A percentile compares a stretch with the other conserved stretches of the same genome.
These are phyloP conservation scores for Theileria parva DNA, from an alignment of 169 alveolate species.

Conservation along the genomic window DNA sequence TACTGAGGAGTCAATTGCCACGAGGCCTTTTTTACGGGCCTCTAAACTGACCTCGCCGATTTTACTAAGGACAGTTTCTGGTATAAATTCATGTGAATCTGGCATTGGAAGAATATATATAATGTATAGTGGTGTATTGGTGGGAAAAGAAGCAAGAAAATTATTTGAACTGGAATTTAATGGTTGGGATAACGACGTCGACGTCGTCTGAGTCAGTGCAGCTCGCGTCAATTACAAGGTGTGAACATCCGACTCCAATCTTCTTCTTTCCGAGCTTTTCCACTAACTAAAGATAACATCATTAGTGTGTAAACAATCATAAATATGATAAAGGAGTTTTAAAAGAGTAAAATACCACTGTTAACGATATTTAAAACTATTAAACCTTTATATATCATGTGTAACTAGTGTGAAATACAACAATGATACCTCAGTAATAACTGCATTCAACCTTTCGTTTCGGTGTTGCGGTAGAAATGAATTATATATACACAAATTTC, in stretches of 20 bases:
- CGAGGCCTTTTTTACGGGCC: constrained; percentile 47
- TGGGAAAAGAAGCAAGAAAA: neutral
- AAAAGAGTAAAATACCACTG: no score
- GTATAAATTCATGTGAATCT: constrained; percentile 61
- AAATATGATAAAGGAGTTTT: no score
- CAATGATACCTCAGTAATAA: constrained; percentile 63
- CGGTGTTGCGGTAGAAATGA: constrained; percentile 50
- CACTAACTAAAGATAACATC: constrained; percentile 69
- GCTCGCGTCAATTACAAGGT: constrained; percentile 85
- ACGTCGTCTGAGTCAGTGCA: constrained; percentile 86
- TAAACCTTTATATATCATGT: no score
- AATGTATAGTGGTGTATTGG: neutral
- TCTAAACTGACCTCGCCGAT: constrained; percentile 50
- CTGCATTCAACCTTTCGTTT: constrained; percentile 71
- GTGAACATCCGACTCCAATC: constrained; percentile 70
- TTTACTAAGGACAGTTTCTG: constrained; percentile 21
- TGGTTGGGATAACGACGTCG: constrained; percentile 85
- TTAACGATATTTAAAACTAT: no score
- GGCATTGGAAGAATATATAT: neutral
- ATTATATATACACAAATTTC: constrained; percentile 67
- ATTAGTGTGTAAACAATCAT: neutral
- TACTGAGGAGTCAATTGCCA: constrained; percentile 47
- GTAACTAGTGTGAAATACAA: no score
- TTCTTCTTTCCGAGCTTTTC: constrained; percentile 74
- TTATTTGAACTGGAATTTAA: constrained; percentile 79